Conservation (phyloP, 2,329 filamentous ascomycete genomes). For the Lachnellula arida region DNA sequence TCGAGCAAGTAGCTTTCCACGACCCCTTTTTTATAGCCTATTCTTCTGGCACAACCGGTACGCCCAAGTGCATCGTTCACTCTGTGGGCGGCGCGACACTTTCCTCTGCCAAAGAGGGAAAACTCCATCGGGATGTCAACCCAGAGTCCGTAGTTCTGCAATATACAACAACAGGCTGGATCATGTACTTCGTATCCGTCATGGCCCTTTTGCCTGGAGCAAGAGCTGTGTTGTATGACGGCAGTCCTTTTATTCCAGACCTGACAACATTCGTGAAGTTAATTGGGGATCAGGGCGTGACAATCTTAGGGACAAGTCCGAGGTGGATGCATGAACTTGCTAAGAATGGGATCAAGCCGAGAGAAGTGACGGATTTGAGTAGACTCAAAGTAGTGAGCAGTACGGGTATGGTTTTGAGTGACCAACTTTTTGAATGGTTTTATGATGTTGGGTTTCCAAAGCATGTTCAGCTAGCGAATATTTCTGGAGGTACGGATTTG, state of each 20-base stretch:
- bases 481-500: conserved; percentile 74
- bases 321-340: conserved; percentile 71
- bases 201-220: conserved; percentile 55
- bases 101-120: conserved; percentile 56
- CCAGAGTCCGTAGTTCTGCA: conserved; percentile 45
- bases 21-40: conserved; percentile 78
- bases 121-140: conserved; percentile 44
- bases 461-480: conserved; percentile 64
- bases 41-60: conserved; percentile 74
- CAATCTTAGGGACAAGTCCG: conserved; percentile 70
- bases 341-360: conserved; percentile 56
- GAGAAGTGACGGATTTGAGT: conserved; percentile 55
- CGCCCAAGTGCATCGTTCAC: conserved; percentile 83
- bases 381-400: conserved; percentile 57
- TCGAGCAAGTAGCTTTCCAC: conserved; percentile 35
- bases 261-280: conserved; percentile 58
- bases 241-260: conserved; percentile 72
- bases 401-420: conserved; percentile 78
- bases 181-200: conserved; percentile 72
- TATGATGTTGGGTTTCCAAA: conserved; percentile 63
- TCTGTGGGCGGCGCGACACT: conserved; percentile 61
- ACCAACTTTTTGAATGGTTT: conserved; percentile 76
- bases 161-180: conserved; percentile 72
- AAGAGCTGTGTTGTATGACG: conserved; percentile 71
- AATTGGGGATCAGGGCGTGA: conserved; percentile 59